Base-by-base conservation (phyloP, 108 stramenopile genomes). In the Cyclotella atomus region DNA sequence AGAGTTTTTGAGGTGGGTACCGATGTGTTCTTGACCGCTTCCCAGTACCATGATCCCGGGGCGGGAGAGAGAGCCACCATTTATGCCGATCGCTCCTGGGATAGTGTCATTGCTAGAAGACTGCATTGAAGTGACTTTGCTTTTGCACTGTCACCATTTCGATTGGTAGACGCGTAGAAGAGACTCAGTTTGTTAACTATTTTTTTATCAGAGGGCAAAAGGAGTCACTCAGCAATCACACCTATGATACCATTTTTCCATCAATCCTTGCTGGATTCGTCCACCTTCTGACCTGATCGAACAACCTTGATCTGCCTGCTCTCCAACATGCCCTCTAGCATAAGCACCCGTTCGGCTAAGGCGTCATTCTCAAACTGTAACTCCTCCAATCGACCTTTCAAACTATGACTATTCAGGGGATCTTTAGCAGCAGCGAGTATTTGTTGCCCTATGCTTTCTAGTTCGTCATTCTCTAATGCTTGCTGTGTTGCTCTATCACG, bases 381-480 rank as follows among this genome's bases (percentile, higher is more conserved):
- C 36, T 87, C 82, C 45, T 71, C 68, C 65, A 85, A 56, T 32
- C 80, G 81, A 24, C 70, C 75, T 30, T 85, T 79, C 43, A 91
- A 53, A 16, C 62, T 60, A 55, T 86, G 74, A 27, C 61, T 44
- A 44, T 71, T 79, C 59, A 88, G 59, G 7, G 86, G 86, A 57
- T 87, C 76, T 43, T 78, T 73, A 15, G 83, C 79, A 14, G 90
- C 83, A 28, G 81, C 84, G 60, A 91, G 71, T 24, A 91, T 59
- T 20, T 49, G 53, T 30, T 66, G 47, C 9, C 85, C 87, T 24
- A 91, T 32, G 12, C 64, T 71, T 35, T 85, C 83, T 43, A 91
- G 65, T 27, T 88, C 82, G 28, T 85, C 86, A 61, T 88, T 87
- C 25, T 88, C 87, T 36, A 87, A 59, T 1, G 67, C 86, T 59